Percentiles rank a stretch among this genome's conserved stretches.
Evolutionary conservation across 2,329 filamentous ascomycete genomes (phyloP).

Genomic region (Botrytis aclada): DNA sequence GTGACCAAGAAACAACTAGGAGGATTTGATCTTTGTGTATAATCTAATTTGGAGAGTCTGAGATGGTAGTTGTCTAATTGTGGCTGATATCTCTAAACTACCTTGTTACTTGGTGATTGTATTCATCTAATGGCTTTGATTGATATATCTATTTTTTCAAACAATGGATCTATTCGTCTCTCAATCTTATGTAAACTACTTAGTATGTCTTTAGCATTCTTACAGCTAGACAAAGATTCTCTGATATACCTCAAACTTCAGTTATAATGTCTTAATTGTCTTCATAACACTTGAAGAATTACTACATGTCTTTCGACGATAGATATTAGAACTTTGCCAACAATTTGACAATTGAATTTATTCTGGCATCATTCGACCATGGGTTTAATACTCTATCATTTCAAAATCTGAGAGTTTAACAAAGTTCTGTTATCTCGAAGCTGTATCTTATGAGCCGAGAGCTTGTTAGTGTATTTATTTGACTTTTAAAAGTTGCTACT

Average conservation of each 20-base stretch:
- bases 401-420: neutral
- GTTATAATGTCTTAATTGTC: neutral
- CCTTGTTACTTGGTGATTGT: neutral
- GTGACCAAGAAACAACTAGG: neutral
- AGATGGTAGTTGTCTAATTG: neutral
- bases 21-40: neutral
- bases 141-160: neutral
- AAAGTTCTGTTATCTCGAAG: neutral
- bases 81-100: neutral
- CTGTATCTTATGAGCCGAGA: neutral
- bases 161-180: neutral
- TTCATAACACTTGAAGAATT: neutral
- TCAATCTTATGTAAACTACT: neutral
- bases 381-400: neutral
- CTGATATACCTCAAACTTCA: neutral
- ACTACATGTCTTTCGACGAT: neutral
- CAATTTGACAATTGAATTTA: neutral
- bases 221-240: neutral
- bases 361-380: neutral
- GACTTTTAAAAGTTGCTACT: neutral
- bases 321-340: neutral
- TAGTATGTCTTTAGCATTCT: accelerated
- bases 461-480: neutral
- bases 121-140: neutral
- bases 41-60: neutral